Base-by-base conservation (phyloP, 345 rosid species). In the Pelargonium nanum region DNA sequence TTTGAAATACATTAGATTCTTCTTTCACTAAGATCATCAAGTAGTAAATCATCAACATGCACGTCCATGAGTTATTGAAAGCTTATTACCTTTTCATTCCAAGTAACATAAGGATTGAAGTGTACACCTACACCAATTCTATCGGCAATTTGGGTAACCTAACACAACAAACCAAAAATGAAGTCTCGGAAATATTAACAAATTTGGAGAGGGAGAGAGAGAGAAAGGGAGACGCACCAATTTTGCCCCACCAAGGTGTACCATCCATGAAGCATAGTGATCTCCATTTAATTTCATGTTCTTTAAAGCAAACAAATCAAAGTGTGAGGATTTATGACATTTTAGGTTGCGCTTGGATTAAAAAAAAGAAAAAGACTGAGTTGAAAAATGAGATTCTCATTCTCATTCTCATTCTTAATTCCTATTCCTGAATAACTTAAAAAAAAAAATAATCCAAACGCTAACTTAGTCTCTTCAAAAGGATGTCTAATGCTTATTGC, bases 261-360 rank as follows among this genome's bases (percentile, higher is more conserved):
- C 78, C 88, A 91, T 77, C 95, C 96, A 86, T 44, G 85, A 81
- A 59, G 92, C 82, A 77, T 88, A 91, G 67, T 91, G 98, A 74
- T 81, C 84, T 62, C 76, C 64, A 78, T 92, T 92, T 76, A 77
- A 68, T 58, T 85, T 83, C 66, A 92, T 72, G 80, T 92, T 92
- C 98, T 91, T 53, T 65, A 32, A 63, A 40, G 1, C 23, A 24
- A 50, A 63, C 7, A 19, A 19, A 10, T 6, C 19, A 22, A 55
- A 55, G 10, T 55, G n/a, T 21, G 22, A 61, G 20, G 26, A 56
- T 8, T 24, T 66, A 22, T 26, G 61, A 58, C 53, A 66, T 19
- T 17, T 21, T 19, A 0, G n/a, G 16, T 54, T 24, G 12, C 20
- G 16, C n/a, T n/a, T n/a, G n/a, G n/a, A n/a, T n/a, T n/a, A n/a